These are phyloP conservation scores for Aspergillus ellipticus DNA, from an alignment of 495 filamentous ascomycete genomes.

Conservation along the genomic window DNA sequence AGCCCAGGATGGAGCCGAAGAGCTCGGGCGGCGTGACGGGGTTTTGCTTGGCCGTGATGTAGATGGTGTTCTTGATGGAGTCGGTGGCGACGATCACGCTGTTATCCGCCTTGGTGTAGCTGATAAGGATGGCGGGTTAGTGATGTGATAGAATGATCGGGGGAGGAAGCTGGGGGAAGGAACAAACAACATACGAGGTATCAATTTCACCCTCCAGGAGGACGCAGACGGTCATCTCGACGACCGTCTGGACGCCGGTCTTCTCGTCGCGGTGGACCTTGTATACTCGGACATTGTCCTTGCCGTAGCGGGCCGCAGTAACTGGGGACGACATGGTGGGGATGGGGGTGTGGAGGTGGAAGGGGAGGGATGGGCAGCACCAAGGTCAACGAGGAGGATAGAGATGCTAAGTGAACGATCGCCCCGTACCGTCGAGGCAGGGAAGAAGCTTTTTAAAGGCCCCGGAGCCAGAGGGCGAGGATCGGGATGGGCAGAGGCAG, in stretches of 20 bases:
- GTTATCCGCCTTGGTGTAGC: slow-evolving; percentile 93
- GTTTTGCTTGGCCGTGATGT: slow-evolving; percentile 89
- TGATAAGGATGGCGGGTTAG: slow-evolving; percentile 30
- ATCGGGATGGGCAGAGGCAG: slow-evolving; percentile 20
- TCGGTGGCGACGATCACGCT: slow-evolving; percentile 93
- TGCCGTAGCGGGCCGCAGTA: slow-evolving; percentile 79
- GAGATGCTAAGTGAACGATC: slow-evolving; percentile 16
- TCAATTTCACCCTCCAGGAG: slow-evolving; percentile 90
- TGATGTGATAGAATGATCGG: no score
- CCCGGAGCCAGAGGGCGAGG: slow-evolving; percentile 4
- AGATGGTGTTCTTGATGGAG: slow-evolving; percentile 96
- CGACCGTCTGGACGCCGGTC: slow-evolving; percentile 75
- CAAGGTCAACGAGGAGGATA: background rate
- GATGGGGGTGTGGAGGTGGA: background rate
- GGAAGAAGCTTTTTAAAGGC: slow-evolving; percentile 16
- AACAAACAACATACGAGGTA: slow-evolving; percentile 58
- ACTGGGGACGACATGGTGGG: slow-evolving; percentile 35
- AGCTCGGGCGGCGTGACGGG: slow-evolving; percentile 91
- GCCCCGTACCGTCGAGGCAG: slow-evolving; percentile 11
- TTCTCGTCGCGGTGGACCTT: slow-evolving; percentile 80
- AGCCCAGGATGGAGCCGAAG: slow-evolving; percentile 76
- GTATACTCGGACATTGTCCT: slow-evolving; percentile 97
- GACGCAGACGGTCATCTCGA: slow-evolving; percentile 91
- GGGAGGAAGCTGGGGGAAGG: slow-evolving; percentile 2
- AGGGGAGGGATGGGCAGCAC: background rate